These are phyloP conservation scores for Pterocarpus santalinus DNA, from an alignment of 306 rosid genomes.

Conservation along the genomic window DNA sequence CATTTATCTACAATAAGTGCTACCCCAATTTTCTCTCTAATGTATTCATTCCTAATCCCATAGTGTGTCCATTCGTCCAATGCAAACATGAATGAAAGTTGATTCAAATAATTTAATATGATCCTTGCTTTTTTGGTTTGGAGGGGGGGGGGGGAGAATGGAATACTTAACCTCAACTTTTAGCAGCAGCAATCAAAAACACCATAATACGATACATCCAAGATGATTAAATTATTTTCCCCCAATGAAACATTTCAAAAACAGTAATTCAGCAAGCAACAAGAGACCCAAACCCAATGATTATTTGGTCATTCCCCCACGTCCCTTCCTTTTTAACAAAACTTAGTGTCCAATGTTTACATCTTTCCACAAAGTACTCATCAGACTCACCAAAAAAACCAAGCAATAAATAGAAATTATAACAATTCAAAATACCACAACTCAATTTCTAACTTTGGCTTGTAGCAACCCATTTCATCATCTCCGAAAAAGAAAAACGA, in stretches of 20 bases:
- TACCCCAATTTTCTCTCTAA: too few species aligned
- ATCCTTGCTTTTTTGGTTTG: too few species aligned
- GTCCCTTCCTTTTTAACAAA: neutral
- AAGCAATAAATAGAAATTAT: too few species aligned
- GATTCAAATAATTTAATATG: neutral
- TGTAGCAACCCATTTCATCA: neutral
- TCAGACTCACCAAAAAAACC: neutral
- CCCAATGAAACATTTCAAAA: neutral
- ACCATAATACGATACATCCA: neutral
- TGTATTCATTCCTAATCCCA: too few species aligned
- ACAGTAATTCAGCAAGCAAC: slow-evolving; percentile 2
- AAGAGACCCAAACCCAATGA: neutral
- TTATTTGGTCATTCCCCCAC: neutral
- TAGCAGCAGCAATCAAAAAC: neutral
- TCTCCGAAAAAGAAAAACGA: neutral
- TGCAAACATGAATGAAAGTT: neutral
- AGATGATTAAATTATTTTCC: neutral
- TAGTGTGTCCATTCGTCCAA: too few species aligned
- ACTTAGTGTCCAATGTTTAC: neutral
- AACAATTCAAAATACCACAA: neutral
- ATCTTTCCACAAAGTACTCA: neutral
- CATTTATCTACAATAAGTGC: too few species aligned
- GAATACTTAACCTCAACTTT: neutral
- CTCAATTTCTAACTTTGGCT: neutral
- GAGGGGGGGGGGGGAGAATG: too few species aligned